Conservation (phyloP, 176 grass and related monocot genomes). For the Eragrostis nindensis region DNA sequence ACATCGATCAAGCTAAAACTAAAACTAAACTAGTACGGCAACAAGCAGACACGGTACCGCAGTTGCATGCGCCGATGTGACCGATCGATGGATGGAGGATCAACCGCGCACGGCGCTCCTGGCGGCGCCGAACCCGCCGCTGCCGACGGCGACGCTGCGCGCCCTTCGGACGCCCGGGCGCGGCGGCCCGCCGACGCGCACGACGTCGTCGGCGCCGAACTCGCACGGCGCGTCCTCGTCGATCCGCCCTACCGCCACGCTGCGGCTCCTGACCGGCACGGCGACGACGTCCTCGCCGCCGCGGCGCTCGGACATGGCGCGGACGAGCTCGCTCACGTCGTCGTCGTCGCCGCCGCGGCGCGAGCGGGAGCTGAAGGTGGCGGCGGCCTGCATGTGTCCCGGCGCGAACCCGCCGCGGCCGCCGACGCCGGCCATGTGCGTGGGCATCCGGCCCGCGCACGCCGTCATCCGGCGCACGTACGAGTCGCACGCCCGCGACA, state of each 20-base stretch:
- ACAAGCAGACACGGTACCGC: no score
- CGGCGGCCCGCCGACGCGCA: constrained; percentile 20
- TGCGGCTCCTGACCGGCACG: constrained; percentile 50
- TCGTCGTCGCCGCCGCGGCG: constrained; percentile 36
- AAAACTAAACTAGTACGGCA: no score
- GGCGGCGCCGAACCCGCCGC: neutral
- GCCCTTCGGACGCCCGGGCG: constrained; percentile 28
- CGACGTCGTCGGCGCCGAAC: constrained; percentile 53
- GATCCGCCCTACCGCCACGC: constrained; percentile 52
- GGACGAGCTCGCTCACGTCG: constrained; percentile 43
- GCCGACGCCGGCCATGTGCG: constrained; percentile 22
- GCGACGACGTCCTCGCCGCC: neutral
- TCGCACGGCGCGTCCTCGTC: constrained; percentile 71
- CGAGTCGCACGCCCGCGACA: constrained; percentile 63
- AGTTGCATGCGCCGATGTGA: neutral
- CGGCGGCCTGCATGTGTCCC: constrained; percentile 7
- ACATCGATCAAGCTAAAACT: no score
- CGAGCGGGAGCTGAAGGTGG: constrained; percentile 45
- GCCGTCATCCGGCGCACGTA: constrained; percentile 61
- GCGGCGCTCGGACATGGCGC: constrained; percentile 44
- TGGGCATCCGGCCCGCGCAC: constrained; percentile 54
- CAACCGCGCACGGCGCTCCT: constrained; percentile 13
- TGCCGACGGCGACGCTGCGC: constrained; percentile 33
- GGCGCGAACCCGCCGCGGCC: constrained; percentile 38
- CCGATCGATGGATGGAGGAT: neutral